A percentile compares a stretch with the other conserved stretches of the same genome.
Evolutionary conservation across 2,329 filamentous ascomycete species (phyloP).

Genomic region (Bimuria novae-zelandiae): DNA sequence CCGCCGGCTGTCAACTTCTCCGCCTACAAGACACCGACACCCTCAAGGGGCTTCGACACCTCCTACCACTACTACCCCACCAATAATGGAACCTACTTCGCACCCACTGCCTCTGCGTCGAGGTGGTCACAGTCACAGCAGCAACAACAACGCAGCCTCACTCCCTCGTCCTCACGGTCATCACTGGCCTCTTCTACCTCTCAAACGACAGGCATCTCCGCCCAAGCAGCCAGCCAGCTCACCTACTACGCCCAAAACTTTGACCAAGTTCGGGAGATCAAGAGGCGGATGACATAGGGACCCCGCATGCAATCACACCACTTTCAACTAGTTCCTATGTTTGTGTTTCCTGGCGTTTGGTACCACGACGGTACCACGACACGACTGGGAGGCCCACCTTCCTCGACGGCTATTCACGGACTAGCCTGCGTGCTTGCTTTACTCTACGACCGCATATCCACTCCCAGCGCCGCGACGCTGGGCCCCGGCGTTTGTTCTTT

Average conservation of each 20-base stretch:
- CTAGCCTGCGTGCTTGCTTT: slow-evolving; percentile 1
- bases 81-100: slow-evolving; percentile 45
- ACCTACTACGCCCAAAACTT: slow-evolving; percentile 87
- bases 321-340: slow-evolving; percentile 1
- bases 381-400: not conserved
- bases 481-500: slow-evolving; percentile 6
- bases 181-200: slow-evolving; percentile 77
- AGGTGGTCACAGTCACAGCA: slow-evolving; percentile 26
- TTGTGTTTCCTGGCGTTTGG: slow-evolving; percentile 2
- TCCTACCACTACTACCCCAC: slow-evolving; percentile 45
- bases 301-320: not conserved
- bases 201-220: slow-evolving; percentile 64
- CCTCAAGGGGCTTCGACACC: slow-evolving; percentile 45
- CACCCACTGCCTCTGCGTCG: slow-evolving; percentile 25
- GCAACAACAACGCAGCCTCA: slow-evolving; percentile 52
- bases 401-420: not conserved
- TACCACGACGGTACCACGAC: slow-evolving; percentile 2
- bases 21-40: slow-evolving; percentile 63
- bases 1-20: slow-evolving; percentile 77
- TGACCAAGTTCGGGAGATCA: slow-evolving; percentile 73
- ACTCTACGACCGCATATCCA: slow-evolving; percentile 1
- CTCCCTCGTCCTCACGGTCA: slow-evolving; percentile 75
- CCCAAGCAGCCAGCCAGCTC: slow-evolving; percentile 78
- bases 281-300: slow-evolving; percentile 45
- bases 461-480: not conserved